Base-by-base conservation (phyloP, 306 rosid genomes). In the Senna siamea region DNA sequence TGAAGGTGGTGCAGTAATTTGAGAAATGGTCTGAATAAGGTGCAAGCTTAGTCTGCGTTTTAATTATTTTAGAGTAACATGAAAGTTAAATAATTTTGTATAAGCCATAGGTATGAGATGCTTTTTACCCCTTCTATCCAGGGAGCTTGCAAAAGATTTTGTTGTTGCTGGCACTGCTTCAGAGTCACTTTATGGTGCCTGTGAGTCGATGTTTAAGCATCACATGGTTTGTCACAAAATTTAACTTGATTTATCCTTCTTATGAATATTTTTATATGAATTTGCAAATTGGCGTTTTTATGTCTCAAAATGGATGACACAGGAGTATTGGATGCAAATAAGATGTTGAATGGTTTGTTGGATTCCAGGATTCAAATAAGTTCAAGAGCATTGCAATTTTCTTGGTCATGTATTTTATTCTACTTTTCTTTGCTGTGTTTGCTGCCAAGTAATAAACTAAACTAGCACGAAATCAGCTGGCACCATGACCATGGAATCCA, bases 161-260 rank as follows among this genome's bases (percentile, higher is more conserved):
- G 98, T 95, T 79, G 99, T 95, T 78, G 92, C 96, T 62, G 99
- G 99, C 37, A 80, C 89, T 81, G 99, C 99, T 43, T 92, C 99
- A 2, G 99, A 95, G 84, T 95, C 99, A 44, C 89, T 92, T 10
- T 90, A 95, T 87, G 99, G 99, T 87, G 99, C 98, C 85, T 95
- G 98, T 69, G 98, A 95, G 77, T 80, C 99, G 0, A 92, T 95
- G 99, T 95, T 88, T 79, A 95, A 86, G 84, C 93, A 96, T 69
- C 92, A 95, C 85, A 85, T 95, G 99, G 99, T 95, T n/a, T n/a
- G n/a, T n/a, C n/a, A 38, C 62, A 0, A 47, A 69, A 22, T 55
- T 67, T 26, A 55, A 47, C 74, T 68, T 70, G 46, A 54, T 47
- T 56, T 84, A 14, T 48, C 74, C 73, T 34, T 52, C 60, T 35